Evolutionary conservation across 768 basidiomycete genomes (phyloP).

Genomic region (Mycena venus): DNA sequence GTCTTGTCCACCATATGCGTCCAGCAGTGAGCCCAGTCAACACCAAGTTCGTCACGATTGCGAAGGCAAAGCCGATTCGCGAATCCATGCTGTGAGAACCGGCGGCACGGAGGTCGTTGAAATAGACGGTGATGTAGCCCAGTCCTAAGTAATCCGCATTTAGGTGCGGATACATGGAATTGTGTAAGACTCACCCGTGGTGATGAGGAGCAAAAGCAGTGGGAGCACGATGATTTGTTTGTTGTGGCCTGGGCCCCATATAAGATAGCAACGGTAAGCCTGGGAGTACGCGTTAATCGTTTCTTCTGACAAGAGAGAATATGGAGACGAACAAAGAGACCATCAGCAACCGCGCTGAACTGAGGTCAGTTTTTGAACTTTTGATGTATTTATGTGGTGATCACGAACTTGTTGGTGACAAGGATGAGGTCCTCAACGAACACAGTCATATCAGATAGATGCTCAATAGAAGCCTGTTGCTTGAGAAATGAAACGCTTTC

Average conservation of each 20-base stretch:
- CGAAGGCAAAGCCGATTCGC: neutral
- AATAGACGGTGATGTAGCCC: neutral
- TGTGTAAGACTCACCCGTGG: neutral
- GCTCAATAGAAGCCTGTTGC: neutral
- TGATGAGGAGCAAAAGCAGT: neutral
- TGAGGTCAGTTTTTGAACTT: neutral
- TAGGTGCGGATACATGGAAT: neutral
- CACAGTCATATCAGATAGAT: neutral
- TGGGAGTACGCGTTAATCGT: neutral
- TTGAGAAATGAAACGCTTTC: neutral
- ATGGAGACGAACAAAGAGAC: slow-evolving; percentile 12
- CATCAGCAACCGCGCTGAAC: slow-evolving; percentile 12
- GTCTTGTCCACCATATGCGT: slow-evolving; percentile 10
- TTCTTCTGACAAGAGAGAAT: neutral
- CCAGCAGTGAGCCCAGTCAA: slow-evolving; percentile 9
- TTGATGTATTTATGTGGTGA: neutral
- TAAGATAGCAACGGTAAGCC: neutral
- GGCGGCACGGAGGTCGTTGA: neutral
- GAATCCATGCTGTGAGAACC: neutral
- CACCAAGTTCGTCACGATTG: neutral
- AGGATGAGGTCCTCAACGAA: slow-evolving; percentile 2
- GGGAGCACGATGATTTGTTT: neutral
- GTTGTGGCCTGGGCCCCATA: neutral
- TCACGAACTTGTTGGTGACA: slow-evolving; percentile 12
- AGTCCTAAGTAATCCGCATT: neutral